phyloP scores from a whole-genome alignment of 2,329 filamentous ascomycete genomes.

The Colletotrichum sp. region DNA sequence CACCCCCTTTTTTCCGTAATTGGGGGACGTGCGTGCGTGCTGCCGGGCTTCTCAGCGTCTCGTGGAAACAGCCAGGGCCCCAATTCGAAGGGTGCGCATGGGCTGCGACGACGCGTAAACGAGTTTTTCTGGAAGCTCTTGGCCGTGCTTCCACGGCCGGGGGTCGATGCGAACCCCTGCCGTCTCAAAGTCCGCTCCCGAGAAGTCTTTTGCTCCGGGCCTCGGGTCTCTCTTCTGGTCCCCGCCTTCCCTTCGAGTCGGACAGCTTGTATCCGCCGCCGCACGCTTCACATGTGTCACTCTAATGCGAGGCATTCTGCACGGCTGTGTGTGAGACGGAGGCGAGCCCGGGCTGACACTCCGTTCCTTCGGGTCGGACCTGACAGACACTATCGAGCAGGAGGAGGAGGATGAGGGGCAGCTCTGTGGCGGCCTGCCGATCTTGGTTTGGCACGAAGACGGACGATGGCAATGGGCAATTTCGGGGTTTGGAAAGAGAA shows the following conservation, averaged over 20 bases:
- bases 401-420: neutral
- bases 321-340: neutral
- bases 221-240: neutral
- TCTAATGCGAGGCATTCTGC: neutral
- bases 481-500: neutral
- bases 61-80: neutral
- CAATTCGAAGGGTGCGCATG: neutral
- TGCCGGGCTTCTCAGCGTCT: neutral
- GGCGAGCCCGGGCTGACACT: neutral
- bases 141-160: neutral
- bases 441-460: neutral
- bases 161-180: neutral
- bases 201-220: neutral
- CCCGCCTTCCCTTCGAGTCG: neutral
- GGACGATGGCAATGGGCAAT: neutral
- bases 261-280: neutral
- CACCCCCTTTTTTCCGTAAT: neutral
- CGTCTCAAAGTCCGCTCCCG: neutral
- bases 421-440: neutral
- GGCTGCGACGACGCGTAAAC: neutral
- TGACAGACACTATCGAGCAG: neutral
- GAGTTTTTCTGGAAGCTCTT: conserved; percentile 11
- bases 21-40: neutral
- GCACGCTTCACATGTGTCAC: neutral
- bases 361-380: neutral